Evolutionary conservation across 129 eudicot species (phyloP), one percentile per base, ranked within the genome.

Genomic region (Flaveria trinervia): DNA sequence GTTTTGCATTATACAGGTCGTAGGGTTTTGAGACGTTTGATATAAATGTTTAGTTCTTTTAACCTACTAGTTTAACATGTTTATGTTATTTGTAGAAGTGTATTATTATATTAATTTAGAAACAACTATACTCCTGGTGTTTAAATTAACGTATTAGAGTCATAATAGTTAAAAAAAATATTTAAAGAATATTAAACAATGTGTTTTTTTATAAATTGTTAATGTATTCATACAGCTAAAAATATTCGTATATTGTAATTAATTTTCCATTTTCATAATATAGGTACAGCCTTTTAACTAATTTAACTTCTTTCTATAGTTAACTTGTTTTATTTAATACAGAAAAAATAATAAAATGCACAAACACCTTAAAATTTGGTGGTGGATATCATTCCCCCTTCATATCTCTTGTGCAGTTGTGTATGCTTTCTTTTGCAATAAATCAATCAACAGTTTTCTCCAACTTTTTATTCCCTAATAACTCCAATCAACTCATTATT

Each of bases 361-460:
- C 30, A 39, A 43, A 39, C 72, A 41, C 46, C 36, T 54, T 36
- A 71, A 71, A 26, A 22, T 17, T 56, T 18, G 28, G 75, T 80
- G 67, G 83, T 73, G 66, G 79, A 78, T 30, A 5, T 70, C 10
- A 51, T 52, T 72, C 11, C 41, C 7, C 2, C 67, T 64, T 68
- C 10, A 6, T 68, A 65, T 51, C 43, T 65, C 62, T 15, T 48
- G 44, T 66, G 74, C 55, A 36, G 41, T 77, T 52, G 54, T 17
- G 14, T 49, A 11, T 49, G 2, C 6, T 49, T 49, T 44, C 45
- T 77, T 43, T 74, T 65, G 65, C 65, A 70, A 46, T 70, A 80
- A 73, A 54, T 26, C 39, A 52, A 16, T 23, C 74, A 80, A 80
- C 70, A 9, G 23, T 55, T 80, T 66, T 30, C 5, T 26, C 44